Percentiles rank a stretch among this genome's conserved stretches.
Evolutionary conservation across 1,284 basidiomycete genomes (phyloP).

Genomic region (Tilletiopsis washingtonensis): DNA sequence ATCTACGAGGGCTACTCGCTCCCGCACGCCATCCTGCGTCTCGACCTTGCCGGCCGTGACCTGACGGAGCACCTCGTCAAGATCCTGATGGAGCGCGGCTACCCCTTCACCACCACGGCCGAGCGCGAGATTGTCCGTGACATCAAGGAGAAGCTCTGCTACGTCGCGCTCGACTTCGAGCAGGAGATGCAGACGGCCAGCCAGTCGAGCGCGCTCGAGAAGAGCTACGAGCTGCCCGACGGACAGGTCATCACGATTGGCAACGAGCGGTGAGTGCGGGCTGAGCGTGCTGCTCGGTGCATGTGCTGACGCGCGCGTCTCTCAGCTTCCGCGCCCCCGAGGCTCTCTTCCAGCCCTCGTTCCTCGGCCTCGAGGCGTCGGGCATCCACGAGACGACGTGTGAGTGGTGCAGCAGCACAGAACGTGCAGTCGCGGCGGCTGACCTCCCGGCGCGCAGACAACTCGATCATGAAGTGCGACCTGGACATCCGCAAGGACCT

Average conservation of each 20-base stretch:
- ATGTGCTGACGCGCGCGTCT: too few relatives aligned
- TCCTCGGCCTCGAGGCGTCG: slow-evolving; percentile 83
- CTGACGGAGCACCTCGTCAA: slow-evolving; percentile 84
- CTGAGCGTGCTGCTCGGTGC: background rate
- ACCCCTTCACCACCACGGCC: slow-evolving; percentile 83
- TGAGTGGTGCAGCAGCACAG: slow-evolving; percentile 1
- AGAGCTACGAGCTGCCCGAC: slow-evolving; percentile 92
- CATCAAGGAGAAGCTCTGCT: slow-evolving; percentile 98
- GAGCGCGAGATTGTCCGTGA: slow-evolving; percentile 94
- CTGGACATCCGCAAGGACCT: slow-evolving; percentile 65
- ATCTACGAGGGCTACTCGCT: slow-evolving; percentile 94
- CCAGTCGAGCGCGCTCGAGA: slow-evolving; percentile 83
- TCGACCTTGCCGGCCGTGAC: slow-evolving; percentile 91
- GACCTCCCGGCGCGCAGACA: slow-evolving; percentile 56
- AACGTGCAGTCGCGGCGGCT: too few relatives aligned
- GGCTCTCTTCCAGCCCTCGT: slow-evolving; percentile 90
- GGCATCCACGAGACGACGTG: slow-evolving; percentile 93
- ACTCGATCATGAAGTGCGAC: slow-evolving; percentile 68
- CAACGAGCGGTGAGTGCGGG: slow-evolving; percentile 65
- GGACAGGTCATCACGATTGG: slow-evolving; percentile 95
- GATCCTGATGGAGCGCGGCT: slow-evolving; percentile 87
- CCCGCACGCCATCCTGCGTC: slow-evolving; percentile 86
- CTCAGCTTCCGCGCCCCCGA: slow-evolving; percentile 89
- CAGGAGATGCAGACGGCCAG: slow-evolving; percentile 89
- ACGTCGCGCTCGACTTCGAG: slow-evolving; percentile 93